Base-by-base conservation (phyloP, 23 red algal genomes). In the Gracilariopsis chorda region DNA sequence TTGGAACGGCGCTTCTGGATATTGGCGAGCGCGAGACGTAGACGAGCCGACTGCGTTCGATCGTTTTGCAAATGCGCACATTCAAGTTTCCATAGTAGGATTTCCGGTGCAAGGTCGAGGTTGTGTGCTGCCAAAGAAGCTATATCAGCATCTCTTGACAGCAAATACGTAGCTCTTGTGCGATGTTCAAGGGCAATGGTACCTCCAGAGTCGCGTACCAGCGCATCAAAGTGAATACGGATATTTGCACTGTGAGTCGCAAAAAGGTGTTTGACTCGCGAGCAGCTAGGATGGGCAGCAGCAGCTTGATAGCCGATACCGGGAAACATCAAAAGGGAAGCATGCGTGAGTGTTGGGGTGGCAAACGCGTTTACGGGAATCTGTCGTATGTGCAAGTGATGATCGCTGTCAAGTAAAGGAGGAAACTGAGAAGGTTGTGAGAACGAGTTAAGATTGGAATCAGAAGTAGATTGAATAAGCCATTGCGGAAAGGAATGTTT, bases 171-270 rank as follows among this genome's bases (percentile, higher is more conserved):
- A 28, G 85, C 51, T 56, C 72, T 33, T 70, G 85, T 77, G 34
- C 55, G 65, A 64, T 77, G 45, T 14, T 89, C 85, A 33, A 89
- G 28, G 30, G 85, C 85, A 65, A 60, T 89, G 1, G 85, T 89
- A 13, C 85, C 85, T 42, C 72, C 85, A 39, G 61, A 55, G 40
- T 89, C 85, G 17, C 85, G 65, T 23, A 89, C 85, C 24, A 89
- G 69, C 17, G 85, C 85, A 48, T 89, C 85, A 76, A 89, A 73
- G 55, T 89, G 85, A 32, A 55, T 48, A 28, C 85, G 85, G 62
- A 89, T 89, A 23, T 64, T 89, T 29, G 48, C 52, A 25, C 65
- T 58, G 20, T 89, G 29, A 25, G 35, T 60, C 5, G 85, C 40
- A 34, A 89, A 89, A n/a, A 89, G 30, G 51, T 89, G 61, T 48